Evolutionary conservation across 2,329 filamentous ascomycete genomes (phyloP).

Genomic region (Pyrenochaeta sp.): DNA sequence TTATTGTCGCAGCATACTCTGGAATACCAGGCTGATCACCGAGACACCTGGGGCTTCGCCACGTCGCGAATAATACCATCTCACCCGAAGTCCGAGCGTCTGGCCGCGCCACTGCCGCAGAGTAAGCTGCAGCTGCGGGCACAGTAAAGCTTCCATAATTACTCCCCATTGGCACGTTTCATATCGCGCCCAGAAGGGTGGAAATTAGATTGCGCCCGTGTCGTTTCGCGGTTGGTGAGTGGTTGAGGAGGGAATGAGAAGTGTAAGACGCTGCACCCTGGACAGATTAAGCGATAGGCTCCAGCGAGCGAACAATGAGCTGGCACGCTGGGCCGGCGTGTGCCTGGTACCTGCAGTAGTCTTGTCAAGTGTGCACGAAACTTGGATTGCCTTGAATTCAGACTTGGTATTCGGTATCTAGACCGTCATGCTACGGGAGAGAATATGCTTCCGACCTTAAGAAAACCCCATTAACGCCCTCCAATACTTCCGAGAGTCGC

Average conservation of each 20-base stretch:
- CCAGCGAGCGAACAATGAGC: neutral
- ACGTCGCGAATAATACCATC: conserved; percentile 2
- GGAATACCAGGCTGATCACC: conserved; percentile 2
- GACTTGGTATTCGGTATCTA: no score
- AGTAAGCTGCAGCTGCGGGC: conserved; percentile 7
- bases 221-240: conserved; percentile 2
- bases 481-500: no score
- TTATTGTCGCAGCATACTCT: neutral
- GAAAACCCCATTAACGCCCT: no score
- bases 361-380: conserved; percentile 1
- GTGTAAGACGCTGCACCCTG: neutral
- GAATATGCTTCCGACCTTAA: no score
- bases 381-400: no score
- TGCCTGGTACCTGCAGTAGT: conserved; percentile 2
- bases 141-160: neutral
- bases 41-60: conserved; percentile 7
- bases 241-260: neutral
- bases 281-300: neutral
- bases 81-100: conserved; percentile 5
- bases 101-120: conserved; percentile 2
- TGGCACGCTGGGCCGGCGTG: neutral
- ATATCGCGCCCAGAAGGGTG: neutral
- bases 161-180: conserved; percentile 4
- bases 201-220: conserved; percentile 7
- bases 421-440: no score